These are phyloP conservation scores for Medicago lupulina DNA, from an alignment of 306 rosid species.

Conservation along the genomic window DNA sequence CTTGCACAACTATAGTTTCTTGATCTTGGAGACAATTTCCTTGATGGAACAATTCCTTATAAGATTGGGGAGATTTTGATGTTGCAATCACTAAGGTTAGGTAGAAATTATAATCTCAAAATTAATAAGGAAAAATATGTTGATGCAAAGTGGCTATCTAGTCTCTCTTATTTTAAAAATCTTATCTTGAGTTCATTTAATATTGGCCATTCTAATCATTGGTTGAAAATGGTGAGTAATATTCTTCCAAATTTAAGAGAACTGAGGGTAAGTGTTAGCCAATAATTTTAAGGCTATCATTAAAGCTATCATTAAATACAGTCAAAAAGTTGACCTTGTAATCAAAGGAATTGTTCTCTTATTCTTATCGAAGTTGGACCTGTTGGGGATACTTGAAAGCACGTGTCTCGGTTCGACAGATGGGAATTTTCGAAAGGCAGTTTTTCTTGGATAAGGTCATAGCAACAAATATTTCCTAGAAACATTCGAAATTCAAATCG, in stretches of 20 bases:
- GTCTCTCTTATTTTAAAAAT: not conserved
- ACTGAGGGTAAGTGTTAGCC: not conserved
- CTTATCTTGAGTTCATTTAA: not conserved
- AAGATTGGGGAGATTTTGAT: not conserved
- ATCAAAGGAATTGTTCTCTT: too few relatives aligned
- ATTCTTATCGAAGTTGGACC: too few relatives aligned
- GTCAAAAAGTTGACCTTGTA: too few relatives aligned
- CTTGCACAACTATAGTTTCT: not conserved
- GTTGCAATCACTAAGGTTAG: constrained; percentile 6
- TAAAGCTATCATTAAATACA: too few relatives aligned
- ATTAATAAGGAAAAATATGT: not conserved
- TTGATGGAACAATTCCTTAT: not conserved
- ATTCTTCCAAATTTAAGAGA: constrained; percentile 19
- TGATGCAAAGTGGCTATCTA: too few relatives aligned
- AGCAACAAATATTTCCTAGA: too few relatives aligned
- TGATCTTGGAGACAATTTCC: not conserved
- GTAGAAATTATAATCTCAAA: not conserved
- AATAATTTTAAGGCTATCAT: too few relatives aligned
- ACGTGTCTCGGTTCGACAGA: too few relatives aligned
- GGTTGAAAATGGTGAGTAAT: not conserved
- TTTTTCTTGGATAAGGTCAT: too few relatives aligned
- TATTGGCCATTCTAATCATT: not conserved
- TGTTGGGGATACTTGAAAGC: too few relatives aligned
- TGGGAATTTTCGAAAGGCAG: too few relatives aligned
- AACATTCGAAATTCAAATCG: too few relatives aligned